Evolutionary conservation across 495 filamentous ascomycete genomes (phyloP).

Genomic region (Talaromyces wortmannii): DNA sequence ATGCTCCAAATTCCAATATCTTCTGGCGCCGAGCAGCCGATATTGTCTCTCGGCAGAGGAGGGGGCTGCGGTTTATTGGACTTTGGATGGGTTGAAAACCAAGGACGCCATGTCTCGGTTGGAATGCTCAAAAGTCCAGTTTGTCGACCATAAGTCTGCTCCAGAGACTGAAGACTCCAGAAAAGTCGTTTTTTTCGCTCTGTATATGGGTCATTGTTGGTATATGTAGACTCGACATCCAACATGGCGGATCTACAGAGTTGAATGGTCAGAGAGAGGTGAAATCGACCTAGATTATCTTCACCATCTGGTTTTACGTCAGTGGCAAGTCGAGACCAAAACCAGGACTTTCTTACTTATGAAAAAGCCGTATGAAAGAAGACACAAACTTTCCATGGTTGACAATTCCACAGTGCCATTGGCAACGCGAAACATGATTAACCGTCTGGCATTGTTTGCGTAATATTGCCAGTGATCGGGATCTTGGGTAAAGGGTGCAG

Average conservation of each 20-base stretch:
- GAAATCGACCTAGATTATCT: slow-evolving; percentile 30
- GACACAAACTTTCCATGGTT: slow-evolving; percentile 37
- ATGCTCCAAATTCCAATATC: slow-evolving; percentile 38
- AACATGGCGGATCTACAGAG: slow-evolving; percentile 37
- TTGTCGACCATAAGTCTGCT: slow-evolving; percentile 35
- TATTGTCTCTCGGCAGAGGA: slow-evolving; percentile 26
- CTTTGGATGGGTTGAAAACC: slow-evolving; percentile 17
- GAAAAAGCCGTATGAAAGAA: slow-evolving; percentile 36
- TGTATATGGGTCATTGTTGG: slow-evolving; percentile 14
- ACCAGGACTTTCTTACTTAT: slow-evolving; percentile 18
- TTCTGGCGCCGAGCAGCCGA: slow-evolving; percentile 19
- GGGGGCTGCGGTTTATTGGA: slow-evolving; percentile 18
- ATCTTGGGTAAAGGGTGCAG: slow-evolving; percentile 31
- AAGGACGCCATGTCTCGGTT: slow-evolving; percentile 23
- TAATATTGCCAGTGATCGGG: slow-evolving; percentile 29
- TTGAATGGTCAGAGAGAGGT: slow-evolving; percentile 35
- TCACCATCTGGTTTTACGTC: slow-evolving; percentile 27
- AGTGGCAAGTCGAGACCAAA: neutral
- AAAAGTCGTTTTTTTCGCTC: slow-evolving; percentile 38
- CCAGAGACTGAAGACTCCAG: slow-evolving; percentile 36
- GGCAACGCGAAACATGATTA: slow-evolving; percentile 41
- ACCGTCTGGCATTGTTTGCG: slow-evolving; percentile 29
- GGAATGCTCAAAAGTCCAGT: slow-evolving; percentile 29
- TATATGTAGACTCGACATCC: slow-evolving; percentile 28
- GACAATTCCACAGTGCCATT: slow-evolving; percentile 37